Evolutionary conservation across 306 rosid genomes (phyloP), one percentile per base, ranked within the genome.

Genomic region (Lathyrus oleraceus): DNA sequence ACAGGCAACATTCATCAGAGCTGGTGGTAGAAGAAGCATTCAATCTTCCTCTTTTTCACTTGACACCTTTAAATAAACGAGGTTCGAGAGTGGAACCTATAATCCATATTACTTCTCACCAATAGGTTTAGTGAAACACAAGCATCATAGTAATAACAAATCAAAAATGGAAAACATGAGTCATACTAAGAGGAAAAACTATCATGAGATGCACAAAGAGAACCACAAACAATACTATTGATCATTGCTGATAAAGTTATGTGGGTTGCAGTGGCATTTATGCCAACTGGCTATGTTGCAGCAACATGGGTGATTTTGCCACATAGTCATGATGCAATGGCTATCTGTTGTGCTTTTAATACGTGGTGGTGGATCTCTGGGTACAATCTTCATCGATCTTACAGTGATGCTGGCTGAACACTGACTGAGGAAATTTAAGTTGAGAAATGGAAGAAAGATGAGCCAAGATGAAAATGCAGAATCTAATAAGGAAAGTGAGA

Each of bases 251-350:
- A 88, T 71, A 88, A 90, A 73, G 73, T 76, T 19, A 73, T 84
- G 90, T 86, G 95, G 97, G 75, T 88, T 7, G 79, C 97, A 1
- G 79, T 90, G 76, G 86, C 84, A n/a, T 86, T 88, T 76, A 85
- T 86, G 86, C 85, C 84, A 13, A 80, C 81, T 10, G 86, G 84
- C 15, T 91, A 69, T 80, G 78, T 76, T 51, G 82, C 90, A 19
- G 92, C 87, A 2, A 88, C 78, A 7, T 88, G 97, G 97, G 84
- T 78, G 66, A 65, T 77, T 35, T 12, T 81, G 81, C 95, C 95
- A 10, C 82, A 79, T 13, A 76, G 45, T 27, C 17, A 65, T 4
- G 80, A 67, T 67, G 44, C 27, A 70, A 0, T 79, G 82, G 86
- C 40, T 86, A 30, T 58, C 79, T 2, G 81, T 77, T 35, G 73